phyloP scores from a whole-genome alignment of 768 basidiomycete species.

The Harrya chromipes region DNA sequence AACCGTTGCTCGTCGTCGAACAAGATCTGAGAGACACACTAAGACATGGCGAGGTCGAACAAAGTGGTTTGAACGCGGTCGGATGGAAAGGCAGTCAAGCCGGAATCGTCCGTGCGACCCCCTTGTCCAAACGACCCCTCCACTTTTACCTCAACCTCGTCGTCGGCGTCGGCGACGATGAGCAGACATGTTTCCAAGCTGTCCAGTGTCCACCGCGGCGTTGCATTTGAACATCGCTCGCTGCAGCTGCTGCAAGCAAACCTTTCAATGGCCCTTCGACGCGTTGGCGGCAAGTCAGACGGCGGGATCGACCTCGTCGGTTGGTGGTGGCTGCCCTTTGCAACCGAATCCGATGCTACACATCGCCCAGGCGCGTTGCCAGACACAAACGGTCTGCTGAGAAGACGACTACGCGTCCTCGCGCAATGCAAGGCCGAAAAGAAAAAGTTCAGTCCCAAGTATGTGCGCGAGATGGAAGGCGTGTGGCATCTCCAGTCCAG shows the following conservation, averaged over 20 bases:
- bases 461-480: slow-evolving; percentile 90
- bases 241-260: slow-evolving; percentile 55
- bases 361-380: slow-evolving; percentile 8
- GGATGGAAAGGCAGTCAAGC: slow-evolving; percentile 1
- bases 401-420: slow-evolving; percentile 67
- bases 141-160: neutral
- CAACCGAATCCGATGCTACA: neutral
- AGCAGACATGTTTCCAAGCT: slow-evolving; percentile 8
- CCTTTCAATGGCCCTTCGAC: slow-evolving; percentile 76
- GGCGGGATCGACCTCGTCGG: slow-evolving; percentile 87
- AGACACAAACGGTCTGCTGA: slow-evolving; percentile 18
- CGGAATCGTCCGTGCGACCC: slow-evolving; percentile 27
- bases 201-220: slow-evolving; percentile 67
- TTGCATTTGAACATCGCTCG: slow-evolving; percentile 71
- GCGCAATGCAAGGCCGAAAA: slow-evolving; percentile 93
- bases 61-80: neutral
- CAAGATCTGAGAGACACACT: slow-evolving; percentile 32
- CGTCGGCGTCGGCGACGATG: neutral
- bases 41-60: slow-evolving; percentile 39
- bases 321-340: slow-evolving; percentile 85
- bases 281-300: slow-evolving; percentile 85
- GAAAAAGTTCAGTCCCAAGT: slow-evolving; percentile 73
- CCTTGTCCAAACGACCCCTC: slow-evolving; percentile 20
- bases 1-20: neutral
- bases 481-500: slow-evolving; percentile 48